These are phyloP conservation scores for Syzygium aqueum DNA, from an alignment of 345 rosid genomes.

Conservation along the genomic window DNA sequence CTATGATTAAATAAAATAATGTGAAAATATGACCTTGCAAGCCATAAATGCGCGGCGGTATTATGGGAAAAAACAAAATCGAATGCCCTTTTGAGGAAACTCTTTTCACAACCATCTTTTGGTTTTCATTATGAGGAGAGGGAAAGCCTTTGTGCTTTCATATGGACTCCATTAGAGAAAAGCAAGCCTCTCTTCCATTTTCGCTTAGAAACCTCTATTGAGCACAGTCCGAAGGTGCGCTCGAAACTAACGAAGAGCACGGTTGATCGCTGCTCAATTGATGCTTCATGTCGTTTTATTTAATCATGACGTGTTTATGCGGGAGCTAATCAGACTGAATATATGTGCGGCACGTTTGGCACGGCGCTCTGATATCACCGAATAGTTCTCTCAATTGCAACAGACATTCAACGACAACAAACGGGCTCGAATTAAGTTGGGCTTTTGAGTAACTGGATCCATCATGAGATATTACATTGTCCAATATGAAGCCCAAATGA, in stretches of 20 bases:
- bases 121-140: too few relatives aligned
- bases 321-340: neutral
- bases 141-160: too few relatives aligned
- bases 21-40: neutral
- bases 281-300: neutral
- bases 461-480: neutral
- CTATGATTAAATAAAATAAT: neutral
- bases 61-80: neutral
- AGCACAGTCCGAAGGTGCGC: too few relatives aligned
- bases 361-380: neutral
- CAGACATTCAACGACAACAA: neutral
- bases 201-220: too few relatives aligned
- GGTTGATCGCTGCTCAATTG: too few relatives aligned
- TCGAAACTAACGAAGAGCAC: too few relatives aligned
- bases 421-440: neutral
- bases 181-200: too few relatives aligned
- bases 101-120: too few relatives aligned
- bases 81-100: too few relatives aligned
- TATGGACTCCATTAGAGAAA: too few relatives aligned
- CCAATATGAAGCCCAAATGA: too few relatives aligned
- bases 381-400: neutral
- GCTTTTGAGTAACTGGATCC: neutral
- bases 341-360: neutral
- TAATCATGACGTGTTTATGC: neutral
- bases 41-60: neutral